Percentiles rank a stretch among this genome's conserved stretches.
phyloP scores from a whole-genome alignment of 23 red algal species.

The Chondrus crispus region DNA sequence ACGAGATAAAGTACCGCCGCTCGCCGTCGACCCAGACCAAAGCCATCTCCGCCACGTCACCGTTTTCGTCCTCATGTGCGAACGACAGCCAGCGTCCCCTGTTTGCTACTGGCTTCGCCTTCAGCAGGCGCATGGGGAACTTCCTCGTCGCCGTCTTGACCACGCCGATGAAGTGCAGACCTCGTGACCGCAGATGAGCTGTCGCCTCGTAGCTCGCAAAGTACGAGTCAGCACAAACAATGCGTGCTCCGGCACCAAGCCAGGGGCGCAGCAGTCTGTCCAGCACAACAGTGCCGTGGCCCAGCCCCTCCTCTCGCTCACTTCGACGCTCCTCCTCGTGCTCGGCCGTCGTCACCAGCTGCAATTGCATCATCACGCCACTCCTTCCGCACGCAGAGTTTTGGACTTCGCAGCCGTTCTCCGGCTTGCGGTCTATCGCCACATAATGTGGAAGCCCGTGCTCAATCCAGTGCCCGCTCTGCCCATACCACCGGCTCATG shows the following conservation, averaged over 20 bases:
- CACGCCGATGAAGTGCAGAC: constrained; percentile 13
- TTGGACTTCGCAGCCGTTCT: constrained; percentile 27
- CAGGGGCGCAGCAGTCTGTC: neutral
- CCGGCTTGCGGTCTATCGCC: neutral
- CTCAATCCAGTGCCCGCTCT: neutral
- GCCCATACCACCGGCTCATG: constrained; percentile 4
- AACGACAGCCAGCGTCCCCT: neutral
- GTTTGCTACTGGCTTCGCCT: neutral
- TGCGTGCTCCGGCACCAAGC: neutral
- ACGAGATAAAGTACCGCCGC: constrained; percentile 5
- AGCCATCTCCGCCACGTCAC: neutral
- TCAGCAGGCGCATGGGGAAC: neutral
- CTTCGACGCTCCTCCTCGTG: too few relatives aligned
- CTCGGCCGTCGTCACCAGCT: too few relatives aligned
- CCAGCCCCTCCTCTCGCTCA: too few relatives aligned
- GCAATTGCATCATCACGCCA: too few relatives aligned
- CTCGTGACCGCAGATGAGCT: neutral
- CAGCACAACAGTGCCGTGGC: neutral
- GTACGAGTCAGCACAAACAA: constrained; percentile 29
- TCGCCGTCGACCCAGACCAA: constrained; percentile 19
- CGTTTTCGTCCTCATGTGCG: neutral
- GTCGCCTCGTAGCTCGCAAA: neutral
- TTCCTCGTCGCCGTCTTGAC: constrained; percentile 17
- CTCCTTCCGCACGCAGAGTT: too few relatives aligned
- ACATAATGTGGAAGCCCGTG: constrained; percentile 2